These are phyloP conservation scores for Monascus ruber DNA, from an alignment of 2,329 filamentous ascomycete species.

Conservation along the genomic window DNA sequence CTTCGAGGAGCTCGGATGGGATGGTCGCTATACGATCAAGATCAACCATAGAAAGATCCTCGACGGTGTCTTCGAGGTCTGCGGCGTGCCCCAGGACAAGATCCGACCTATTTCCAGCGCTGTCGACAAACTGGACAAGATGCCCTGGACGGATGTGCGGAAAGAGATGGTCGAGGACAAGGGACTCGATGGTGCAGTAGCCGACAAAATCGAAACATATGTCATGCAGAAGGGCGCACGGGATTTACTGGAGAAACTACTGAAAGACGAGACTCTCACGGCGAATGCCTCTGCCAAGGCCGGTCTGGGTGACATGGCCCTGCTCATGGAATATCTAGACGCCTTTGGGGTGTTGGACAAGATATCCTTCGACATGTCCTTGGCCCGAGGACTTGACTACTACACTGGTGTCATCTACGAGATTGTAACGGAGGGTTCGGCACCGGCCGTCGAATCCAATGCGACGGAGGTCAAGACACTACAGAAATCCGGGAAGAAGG, in stretches of 20 bases:
- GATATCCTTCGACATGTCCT: conserved; percentile 78
- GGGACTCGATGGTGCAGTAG: conserved; percentile 62
- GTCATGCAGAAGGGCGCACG: conserved; percentile 65
- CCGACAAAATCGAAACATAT: conserved; percentile 78
- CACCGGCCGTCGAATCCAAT: conserved; percentile 38
- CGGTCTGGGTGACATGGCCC: conserved; percentile 68
- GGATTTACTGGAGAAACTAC: conserved; percentile 61
- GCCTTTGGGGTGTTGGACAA: conserved; percentile 60
- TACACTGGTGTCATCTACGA: conserved; percentile 88
- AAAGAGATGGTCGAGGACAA: conserved; percentile 93
- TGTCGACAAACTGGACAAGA: conserved; percentile 92
- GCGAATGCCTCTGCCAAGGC: conserved; percentile 65
- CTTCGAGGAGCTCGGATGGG: conserved; percentile 68
- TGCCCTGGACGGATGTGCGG: conserved; percentile 78
- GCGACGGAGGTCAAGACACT: conserved; percentile 24
- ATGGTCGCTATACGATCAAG: conserved; percentile 72
- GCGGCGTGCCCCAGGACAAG: conserved; percentile 77
- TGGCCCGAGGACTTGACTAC: conserved; percentile 86
- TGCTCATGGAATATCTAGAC: conserved; percentile 73
- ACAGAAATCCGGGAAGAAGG: conserved; percentile 31
- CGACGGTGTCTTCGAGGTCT: conserved; percentile 83
- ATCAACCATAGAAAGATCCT: conserved; percentile 91
- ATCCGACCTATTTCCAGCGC: conserved; percentile 82
- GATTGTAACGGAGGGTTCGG: conserved; percentile 71
- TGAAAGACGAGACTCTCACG: conserved; percentile 54